Evolutionary conservation across 345 rosid species (phyloP), one percentile per base, ranked within the genome.

Genomic region (Moringa oleifera): DNA sequence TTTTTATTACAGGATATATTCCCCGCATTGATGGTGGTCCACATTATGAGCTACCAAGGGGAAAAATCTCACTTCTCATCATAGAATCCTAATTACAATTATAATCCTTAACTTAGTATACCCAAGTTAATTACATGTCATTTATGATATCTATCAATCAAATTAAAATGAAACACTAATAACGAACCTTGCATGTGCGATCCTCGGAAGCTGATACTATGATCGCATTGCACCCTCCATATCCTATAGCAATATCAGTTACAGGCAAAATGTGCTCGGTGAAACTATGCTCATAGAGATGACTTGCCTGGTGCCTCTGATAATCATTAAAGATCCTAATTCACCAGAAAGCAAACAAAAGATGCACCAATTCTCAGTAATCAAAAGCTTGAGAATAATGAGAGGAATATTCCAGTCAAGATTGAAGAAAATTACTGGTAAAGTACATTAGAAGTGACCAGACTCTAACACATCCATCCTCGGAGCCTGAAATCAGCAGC

Each of bases 161-260:
- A 33, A 31, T n/a, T 25, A 20, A 58, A 18, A 33, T 11, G 20
- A n/a, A 11, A 49, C 47, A 64, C 56, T 45, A 28, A 47, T 10
- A 70, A 47, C 75, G 55, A 53, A 79, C 98, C 90, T 93, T 93
- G 75, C 97, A 93, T 0, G 92, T 88, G 61, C 83, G 69, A 62
- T 88, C 97, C 74, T 80, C 88, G 6, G 98, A 93, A 66, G 98
- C 86, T 20, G 98, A 83, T 57, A 88, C 73, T n/a, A 88, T 74
- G 66, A 80, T 58, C 20, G 94, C 86, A 81, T 81, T 86, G 65
- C 76, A 68, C 64, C 90, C 92, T 51, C 97, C 92, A 70, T 75
- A 76, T 25, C 94, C 97, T 1, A 66, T 25, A n/a, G 72, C 84
- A 55, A 86, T 56, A 67, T 93, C 96, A 23, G 85, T 93, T 18